Percentiles rank a stretch among this genome's conserved stretches.
Conservation (phyloP, 2,329 filamentous ascomycete genomes). For the Pseudovirgaria hyperparasitica region DNA sequence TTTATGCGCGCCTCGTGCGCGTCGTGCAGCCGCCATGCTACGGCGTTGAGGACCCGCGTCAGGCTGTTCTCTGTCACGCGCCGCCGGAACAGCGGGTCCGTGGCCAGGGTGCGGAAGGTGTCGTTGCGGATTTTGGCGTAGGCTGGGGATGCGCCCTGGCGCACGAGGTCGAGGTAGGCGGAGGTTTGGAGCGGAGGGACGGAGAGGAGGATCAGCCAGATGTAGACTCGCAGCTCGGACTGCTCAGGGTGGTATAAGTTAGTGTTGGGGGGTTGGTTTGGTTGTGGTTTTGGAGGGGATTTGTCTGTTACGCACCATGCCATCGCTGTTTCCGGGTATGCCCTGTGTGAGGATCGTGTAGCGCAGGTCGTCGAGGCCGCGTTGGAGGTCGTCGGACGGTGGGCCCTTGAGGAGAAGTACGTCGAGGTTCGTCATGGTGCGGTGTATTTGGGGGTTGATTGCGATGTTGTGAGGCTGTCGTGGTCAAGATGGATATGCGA, state of each 20-base stretch:
- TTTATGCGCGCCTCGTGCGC: slow-evolving; percentile 47
- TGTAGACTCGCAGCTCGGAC: slow-evolving; percentile 88
- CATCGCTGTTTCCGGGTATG: slow-evolving; percentile 64
- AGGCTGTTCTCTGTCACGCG: slow-evolving; percentile 91
- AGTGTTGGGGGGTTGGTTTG: slow-evolving; percentile 1
- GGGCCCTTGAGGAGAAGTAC: slow-evolving; percentile 70
- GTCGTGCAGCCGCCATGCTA: slow-evolving; percentile 89
- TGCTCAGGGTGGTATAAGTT: slow-evolving; percentile 22
- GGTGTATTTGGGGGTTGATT: slow-evolving; percentile 4
- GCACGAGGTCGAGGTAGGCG: slow-evolving; percentile 77
- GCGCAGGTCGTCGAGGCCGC: slow-evolving; percentile 56
- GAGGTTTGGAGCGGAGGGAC: slow-evolving; percentile 75
- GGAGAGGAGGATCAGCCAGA: slow-evolving; percentile 90
- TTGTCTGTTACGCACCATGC: slow-evolving; percentile 57
- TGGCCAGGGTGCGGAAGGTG: slow-evolving; percentile 91
- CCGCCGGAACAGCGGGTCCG: slow-evolving; percentile 90
- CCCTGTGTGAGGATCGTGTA: slow-evolving; percentile 64
- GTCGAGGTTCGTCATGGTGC: slow-evolving; percentile 43
- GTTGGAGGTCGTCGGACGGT: slow-evolving; percentile 52
- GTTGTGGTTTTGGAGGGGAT: slow-evolving; percentile 2
- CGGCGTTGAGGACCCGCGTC: slow-evolving; percentile 85
- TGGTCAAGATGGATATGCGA: too few species aligned
- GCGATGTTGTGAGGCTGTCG: too few species aligned
- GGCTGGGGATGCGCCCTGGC: slow-evolving; percentile 83
- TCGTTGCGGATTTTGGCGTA: slow-evolving; percentile 98